A percentile compares a stretch with the other conserved stretches of the same genome.
phyloP scores from a whole-genome alignment of 495 filamentous ascomycete species.

The Neurospora sp. region DNA sequence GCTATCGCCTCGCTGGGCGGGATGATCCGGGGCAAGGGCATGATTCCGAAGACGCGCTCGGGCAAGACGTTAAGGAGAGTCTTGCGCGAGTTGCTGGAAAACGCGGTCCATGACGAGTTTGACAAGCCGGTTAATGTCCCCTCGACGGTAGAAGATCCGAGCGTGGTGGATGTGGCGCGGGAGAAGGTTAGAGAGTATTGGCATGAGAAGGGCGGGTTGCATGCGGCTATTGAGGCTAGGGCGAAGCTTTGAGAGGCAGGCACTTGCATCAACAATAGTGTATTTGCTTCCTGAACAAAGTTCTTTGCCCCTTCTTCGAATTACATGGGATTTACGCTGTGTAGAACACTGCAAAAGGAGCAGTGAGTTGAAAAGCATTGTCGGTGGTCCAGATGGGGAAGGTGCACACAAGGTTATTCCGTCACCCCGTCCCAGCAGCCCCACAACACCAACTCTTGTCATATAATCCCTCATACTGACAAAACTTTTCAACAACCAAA shows the following conservation, averaged over 20 bases:
- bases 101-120: constrained; percentile 41
- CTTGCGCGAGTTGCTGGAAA: constrained; percentile 70
- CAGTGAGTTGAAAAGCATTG: not conserved
- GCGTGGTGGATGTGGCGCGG: constrained; percentile 40
- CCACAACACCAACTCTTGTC: not conserved
- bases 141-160: constrained; percentile 44
- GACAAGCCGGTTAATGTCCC: constrained; percentile 41
- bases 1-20: constrained; percentile 77
- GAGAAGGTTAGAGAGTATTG: constrained; percentile 42
- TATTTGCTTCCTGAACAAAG: not conserved
- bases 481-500: not conserved
- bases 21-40: constrained; percentile 73
- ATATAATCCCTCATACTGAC: not conserved
- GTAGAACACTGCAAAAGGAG: not conserved
- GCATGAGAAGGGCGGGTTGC: constrained; percentile 29
- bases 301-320: not conserved
- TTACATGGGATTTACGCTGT: not conserved
- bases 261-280: not conserved
- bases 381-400: not conserved
- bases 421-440: not conserved
- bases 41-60: constrained; percentile 84
- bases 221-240: constrained; percentile 42
- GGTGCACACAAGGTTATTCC: not conserved
- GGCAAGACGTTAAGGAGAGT: constrained; percentile 82
- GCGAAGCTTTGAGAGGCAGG: constrained; percentile 44